Conservation (phyloP, 2,329 filamentous ascomycete genomes). For the Elsinoe fawcettii region DNA sequence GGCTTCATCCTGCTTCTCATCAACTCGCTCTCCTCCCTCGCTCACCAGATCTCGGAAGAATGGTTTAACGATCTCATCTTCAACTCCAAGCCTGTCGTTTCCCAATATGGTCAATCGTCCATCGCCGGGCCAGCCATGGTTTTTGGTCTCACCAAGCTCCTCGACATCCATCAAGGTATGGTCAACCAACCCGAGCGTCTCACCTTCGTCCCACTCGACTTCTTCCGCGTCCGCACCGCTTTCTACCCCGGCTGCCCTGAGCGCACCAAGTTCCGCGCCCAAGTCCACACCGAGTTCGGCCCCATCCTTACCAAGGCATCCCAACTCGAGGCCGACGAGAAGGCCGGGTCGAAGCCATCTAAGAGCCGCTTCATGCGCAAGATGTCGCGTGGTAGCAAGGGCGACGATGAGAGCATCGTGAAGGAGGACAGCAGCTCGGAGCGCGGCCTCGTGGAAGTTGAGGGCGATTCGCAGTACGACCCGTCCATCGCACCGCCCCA, state of each 20-base stretch:
- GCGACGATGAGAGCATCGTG: conserved; percentile 20
- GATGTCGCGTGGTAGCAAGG: conserved; percentile 15
- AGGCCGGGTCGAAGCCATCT: conserved; percentile 20
- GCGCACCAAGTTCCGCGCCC: conserved; percentile 37
- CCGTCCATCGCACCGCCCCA: background rate
- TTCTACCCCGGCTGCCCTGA: conserved; percentile 39
- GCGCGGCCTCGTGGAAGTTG: conserved; percentile 18
- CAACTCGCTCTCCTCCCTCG: conserved; percentile 26
- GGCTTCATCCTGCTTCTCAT: conserved; percentile 32
- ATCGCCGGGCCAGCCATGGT: conserved; percentile 31
- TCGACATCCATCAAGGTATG: conserved; percentile 34
- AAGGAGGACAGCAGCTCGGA: conserved; percentile 22
- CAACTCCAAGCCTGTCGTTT: conserved; percentile 33
- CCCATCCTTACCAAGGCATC: conserved; percentile 30
- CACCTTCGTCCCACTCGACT: conserved; percentile 22
- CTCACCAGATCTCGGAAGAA: conserved; percentile 31
- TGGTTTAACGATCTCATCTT: conserved; percentile 39
- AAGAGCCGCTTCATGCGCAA: conserved; percentile 18
- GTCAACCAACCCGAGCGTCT: conserved; percentile 21
- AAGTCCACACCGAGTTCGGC: conserved; percentile 41
- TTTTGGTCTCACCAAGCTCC: conserved; percentile 40
- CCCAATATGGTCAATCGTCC: conserved; percentile 25
- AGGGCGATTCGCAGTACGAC: conserved; percentile 7
- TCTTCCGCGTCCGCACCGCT: conserved; percentile 39
- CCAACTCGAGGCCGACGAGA: conserved; percentile 14